Percentiles rank a stretch among this genome's conserved stretches.
Evolutionary conservation across 495 filamentous ascomycete genomes (phyloP).

Genomic region (Pseudevernia furfuracea): DNA sequence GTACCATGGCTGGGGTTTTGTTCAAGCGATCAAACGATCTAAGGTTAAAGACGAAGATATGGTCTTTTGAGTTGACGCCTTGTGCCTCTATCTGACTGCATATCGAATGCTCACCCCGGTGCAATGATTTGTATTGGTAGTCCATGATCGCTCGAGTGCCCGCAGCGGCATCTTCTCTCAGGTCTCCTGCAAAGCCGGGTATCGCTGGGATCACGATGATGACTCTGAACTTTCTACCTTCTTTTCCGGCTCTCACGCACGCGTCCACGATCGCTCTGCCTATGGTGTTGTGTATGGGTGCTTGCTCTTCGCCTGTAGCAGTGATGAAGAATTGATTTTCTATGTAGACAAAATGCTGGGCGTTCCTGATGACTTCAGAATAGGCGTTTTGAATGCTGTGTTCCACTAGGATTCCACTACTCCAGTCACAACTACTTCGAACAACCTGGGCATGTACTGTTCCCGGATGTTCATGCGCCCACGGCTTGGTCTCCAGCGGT

Average conservation of each 20-base stretch:
- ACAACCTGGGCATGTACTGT: slow-evolving; percentile 76
- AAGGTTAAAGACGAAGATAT: slow-evolving; percentile 89
- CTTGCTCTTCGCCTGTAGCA: slow-evolving; percentile 80
- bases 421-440: slow-evolving; percentile 86
- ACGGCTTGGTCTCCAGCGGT: slow-evolving; percentile 47
- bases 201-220: slow-evolving; percentile 86
- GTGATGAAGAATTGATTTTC: slow-evolving; percentile 98
- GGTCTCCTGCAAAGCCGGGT: slow-evolving; percentile 88
- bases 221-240: slow-evolving; percentile 81
- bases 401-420: slow-evolving; percentile 82
- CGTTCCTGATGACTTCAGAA: slow-evolving; percentile 71
- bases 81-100: slow-evolving; percentile 67
- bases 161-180: slow-evolving; percentile 69
- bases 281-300: slow-evolving; percentile 78
- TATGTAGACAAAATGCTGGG: slow-evolving; percentile 89
- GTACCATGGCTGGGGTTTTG: slow-evolving; percentile 58
- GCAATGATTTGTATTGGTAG: slow-evolving; percentile 95
- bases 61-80: slow-evolving; percentile 69
- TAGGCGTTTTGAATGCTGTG: slow-evolving; percentile 93
- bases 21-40: slow-evolving; percentile 86
- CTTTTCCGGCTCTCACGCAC: slow-evolving; percentile 69
- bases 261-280: slow-evolving; percentile 87
- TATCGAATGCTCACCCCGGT: slow-evolving; percentile 83
- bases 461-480: slow-evolving; percentile 49
- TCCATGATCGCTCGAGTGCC: slow-evolving; percentile 96